These are phyloP conservation scores for Citrus glauca DNA, from an alignment of 345 rosid species.

Conservation along the genomic window DNA sequence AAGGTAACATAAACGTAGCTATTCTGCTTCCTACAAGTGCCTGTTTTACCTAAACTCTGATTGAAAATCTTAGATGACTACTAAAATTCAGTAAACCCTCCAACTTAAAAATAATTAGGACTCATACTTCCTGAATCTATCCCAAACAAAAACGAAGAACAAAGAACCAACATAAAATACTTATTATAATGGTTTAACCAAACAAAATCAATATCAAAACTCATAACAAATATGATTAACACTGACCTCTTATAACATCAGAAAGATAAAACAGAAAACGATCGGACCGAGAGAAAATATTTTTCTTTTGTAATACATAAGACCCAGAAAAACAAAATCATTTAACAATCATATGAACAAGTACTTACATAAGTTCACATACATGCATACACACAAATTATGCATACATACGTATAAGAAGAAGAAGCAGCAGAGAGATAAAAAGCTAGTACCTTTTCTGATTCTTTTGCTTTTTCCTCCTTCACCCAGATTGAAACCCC, in stretches of 20 bases:
- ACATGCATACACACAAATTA: not conserved
- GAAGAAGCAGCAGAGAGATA: not conserved
- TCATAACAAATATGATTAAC: not conserved
- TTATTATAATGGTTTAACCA: not conserved
- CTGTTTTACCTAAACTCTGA: not conserved
- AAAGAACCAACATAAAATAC: not conserved
- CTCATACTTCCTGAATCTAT: not conserved
- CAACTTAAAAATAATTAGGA: not conserved
- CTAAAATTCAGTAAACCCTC: not conserved
- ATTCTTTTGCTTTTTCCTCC: not conserved
- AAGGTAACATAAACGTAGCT: not conserved
- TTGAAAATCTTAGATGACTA: not conserved
- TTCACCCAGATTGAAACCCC: slow-evolving; percentile 16
- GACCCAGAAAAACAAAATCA: not conserved
- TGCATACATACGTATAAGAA: not conserved
- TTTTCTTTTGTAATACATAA: not conserved
- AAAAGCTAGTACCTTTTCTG: slow-evolving; percentile 19
- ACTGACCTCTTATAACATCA: not conserved
- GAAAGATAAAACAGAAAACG: not conserved
- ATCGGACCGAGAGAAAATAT: not conserved
- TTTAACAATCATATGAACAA: not conserved
- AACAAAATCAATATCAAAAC: slow-evolving; percentile 1
- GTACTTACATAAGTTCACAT: no score
- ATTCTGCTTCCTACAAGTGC: not conserved
- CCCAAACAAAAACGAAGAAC: not conserved